Percentiles rank a stretch among this genome's conserved stretches.
phyloP scores from a whole-genome alignment of 345 rosid genomes.

The Odontarrhena argentea region DNA sequence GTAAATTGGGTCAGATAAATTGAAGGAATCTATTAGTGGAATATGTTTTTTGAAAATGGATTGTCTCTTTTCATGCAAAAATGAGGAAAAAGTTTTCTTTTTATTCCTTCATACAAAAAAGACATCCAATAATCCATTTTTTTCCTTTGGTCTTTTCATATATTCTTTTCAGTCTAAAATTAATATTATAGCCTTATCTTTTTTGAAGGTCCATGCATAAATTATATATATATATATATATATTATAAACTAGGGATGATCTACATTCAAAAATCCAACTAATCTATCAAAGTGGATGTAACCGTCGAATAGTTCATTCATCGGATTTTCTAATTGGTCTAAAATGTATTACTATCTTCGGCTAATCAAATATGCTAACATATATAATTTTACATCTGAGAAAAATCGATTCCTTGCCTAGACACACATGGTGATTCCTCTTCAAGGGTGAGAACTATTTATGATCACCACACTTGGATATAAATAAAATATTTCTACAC shows the following conservation, averaged over 20 bases:
- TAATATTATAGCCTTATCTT: constrained; percentile 9
- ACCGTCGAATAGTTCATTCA: no score
- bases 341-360: no score
- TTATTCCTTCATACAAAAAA: constrained; percentile 36
- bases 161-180: constrained; percentile 33
- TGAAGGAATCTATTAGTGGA: constrained; percentile 35
- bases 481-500: neutral
- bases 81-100: constrained; percentile 25
- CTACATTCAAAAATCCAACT: no score
- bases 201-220: constrained; percentile 25
- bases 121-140: constrained; percentile 33
- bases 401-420: no score
- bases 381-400: no score
- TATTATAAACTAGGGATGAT: no score
- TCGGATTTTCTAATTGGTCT: no score
- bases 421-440: no score
- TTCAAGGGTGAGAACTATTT: no score
- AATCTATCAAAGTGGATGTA: no score
- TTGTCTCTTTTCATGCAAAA: constrained; percentile 39
- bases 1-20: constrained; percentile 31
- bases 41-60: constrained; percentile 20
- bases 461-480: no score
- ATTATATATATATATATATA: neutral
- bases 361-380: no score
- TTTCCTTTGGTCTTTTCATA: constrained; percentile 39